Conservation (phyloP, 129 eudicot species). For the Escallonia rubra region DNA sequence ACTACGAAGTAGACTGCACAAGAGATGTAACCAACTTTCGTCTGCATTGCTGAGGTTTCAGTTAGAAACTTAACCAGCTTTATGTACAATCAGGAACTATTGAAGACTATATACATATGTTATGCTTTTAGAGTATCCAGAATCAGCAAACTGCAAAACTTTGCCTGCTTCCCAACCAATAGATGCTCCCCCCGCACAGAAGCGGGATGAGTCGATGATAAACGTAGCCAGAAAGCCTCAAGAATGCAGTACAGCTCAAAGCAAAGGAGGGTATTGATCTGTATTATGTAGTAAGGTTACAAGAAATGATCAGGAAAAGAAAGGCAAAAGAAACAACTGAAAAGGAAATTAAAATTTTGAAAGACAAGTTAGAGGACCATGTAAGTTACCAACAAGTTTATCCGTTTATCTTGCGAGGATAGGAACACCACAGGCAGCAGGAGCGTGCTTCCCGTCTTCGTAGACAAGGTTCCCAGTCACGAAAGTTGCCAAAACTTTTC, state of each 20-base stretch:
- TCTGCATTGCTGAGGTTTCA: too few species aligned
- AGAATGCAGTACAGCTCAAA: not conserved
- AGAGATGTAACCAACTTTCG: too few species aligned
- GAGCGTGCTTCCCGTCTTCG: slow-evolving; percentile 66
- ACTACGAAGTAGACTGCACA: too few species aligned
- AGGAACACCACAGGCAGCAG: slow-evolving; percentile 67
- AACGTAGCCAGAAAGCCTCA: not conserved
- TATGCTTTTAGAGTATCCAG: too few species aligned
- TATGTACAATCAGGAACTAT: too few species aligned
- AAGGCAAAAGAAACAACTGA: too few species aligned
- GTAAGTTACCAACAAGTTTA: slow-evolving; percentile 1
- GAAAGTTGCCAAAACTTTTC: slow-evolving; percentile 81
- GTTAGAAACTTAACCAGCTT: too few species aligned
- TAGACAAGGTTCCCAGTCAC: slow-evolving; percentile 78
- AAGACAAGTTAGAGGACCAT: not conserved
- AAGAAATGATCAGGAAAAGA: too few species aligned
- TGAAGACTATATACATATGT: too few species aligned
- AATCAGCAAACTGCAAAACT: too few species aligned
- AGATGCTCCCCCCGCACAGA: not conserved
- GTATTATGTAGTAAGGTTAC: not conserved
- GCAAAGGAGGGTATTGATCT: not conserved
- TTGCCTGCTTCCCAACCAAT: not conserved
- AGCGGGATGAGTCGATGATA: too few species aligned
- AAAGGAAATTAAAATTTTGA: not conserved
- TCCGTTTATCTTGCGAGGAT: slow-evolving; percentile 49